phyloP scores from a whole-genome alignment of 2,329 filamentous ascomycete genomes.

The Scytalidium lignicola region DNA sequence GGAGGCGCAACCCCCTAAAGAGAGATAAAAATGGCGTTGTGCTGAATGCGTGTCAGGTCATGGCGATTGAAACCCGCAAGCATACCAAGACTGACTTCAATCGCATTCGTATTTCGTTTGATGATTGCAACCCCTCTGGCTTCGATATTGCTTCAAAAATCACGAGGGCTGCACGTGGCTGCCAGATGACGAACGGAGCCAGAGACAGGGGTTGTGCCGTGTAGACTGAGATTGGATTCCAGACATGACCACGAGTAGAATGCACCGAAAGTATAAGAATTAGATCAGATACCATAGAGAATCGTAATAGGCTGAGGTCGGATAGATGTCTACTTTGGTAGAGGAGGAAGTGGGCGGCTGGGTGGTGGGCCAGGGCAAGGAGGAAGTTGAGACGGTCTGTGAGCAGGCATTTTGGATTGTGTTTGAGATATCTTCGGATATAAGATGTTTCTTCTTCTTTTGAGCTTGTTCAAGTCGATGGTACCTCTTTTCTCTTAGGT shows the following conservation, averaged over 20 bases:
- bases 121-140: neutral
- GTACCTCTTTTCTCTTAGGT: too few relatives aligned
- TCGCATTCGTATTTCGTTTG: neutral
- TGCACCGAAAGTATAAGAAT: neutral
- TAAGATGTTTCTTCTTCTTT: too few relatives aligned
- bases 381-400: conserved; percentile 57
- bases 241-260: neutral
- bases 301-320: neutral
- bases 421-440: neutral
- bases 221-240: neutral
- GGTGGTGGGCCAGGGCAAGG: conserved; percentile 63
- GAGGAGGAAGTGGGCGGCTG: conserved; percentile 58
- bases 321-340: conserved; percentile 51
- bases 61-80: neutral
- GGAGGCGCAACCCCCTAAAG: too few relatives aligned
- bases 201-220: neutral
- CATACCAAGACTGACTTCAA: neutral
- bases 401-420: conserved; percentile 47
- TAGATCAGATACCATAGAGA: neutral
- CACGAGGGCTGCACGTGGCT: neutral
- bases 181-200: too few relatives aligned
- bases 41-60: neutral
- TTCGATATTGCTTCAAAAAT: neutral
- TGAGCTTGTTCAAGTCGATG: too few relatives aligned
- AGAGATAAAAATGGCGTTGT: too few relatives aligned